Percentiles rank a stretch among this genome's conserved stretches.
These are phyloP conservation scores for Arthrobotrys iridis DNA, from an alignment of 2,329 filamentous ascomycete genomes.

Conservation along the genomic window DNA sequence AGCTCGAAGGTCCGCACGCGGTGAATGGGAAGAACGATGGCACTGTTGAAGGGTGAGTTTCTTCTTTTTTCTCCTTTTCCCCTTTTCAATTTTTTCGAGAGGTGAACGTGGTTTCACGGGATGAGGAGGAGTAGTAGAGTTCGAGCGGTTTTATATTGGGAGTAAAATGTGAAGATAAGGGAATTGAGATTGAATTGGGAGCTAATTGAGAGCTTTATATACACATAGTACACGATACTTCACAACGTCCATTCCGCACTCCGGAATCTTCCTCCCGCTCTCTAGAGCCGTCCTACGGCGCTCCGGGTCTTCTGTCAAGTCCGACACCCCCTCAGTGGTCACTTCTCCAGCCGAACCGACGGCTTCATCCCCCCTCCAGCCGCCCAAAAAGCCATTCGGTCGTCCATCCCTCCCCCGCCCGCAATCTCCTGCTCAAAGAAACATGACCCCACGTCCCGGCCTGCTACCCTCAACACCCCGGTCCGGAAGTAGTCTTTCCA, in stretches of 20 bases:
- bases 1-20: slow-evolving; percentile 83
- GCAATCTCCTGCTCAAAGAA: slow-evolving; percentile 51
- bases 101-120: too few species aligned
- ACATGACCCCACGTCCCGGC: slow-evolving; percentile 49
- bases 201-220: slow-evolving; percentile 12
- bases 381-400: slow-evolving; percentile 56
- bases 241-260: slow-evolving; percentile 76
- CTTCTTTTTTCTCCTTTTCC: background rate
- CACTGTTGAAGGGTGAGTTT: slow-evolving; percentile 86
- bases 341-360: slow-evolving; percentile 44
- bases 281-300: slow-evolving; percentile 79
- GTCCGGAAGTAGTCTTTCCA: slow-evolving; percentile 56
- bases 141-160: background rate
- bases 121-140: too few species aligned
- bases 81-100: slow-evolving; percentile 39
- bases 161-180: background rate
- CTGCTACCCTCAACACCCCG: slow-evolving; percentile 56
- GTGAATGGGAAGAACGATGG: slow-evolving; percentile 91
- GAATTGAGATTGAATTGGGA: background rate
- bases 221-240: slow-evolving; percentile 74
- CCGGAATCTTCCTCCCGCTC: slow-evolving; percentile 92
- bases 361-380: slow-evolving; percentile 58
- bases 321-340: slow-evolving; percentile 46
- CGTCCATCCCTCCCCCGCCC: slow-evolving; percentile 51
- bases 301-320: slow-evolving; percentile 64